A percentile compares a stretch with the other conserved stretches of the same genome.
Evolutionary conservation across 176 grass and related monocot genomes (phyloP).

Genomic region (Typha latifolia): DNA sequence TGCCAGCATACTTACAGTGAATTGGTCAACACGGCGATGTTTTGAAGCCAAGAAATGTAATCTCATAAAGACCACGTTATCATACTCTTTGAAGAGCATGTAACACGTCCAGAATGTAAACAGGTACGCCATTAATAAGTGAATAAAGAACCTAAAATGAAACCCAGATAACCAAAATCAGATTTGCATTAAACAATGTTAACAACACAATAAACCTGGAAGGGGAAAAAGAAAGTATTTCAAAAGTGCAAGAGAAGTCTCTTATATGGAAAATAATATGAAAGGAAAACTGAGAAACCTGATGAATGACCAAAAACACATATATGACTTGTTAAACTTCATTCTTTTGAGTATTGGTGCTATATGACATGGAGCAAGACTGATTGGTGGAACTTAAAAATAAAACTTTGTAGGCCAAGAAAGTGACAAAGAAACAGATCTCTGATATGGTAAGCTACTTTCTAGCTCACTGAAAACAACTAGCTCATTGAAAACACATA

Average conservation of each 20-base stretch:
- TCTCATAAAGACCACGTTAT: constrained; percentile 87
- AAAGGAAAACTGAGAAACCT: too few relatives aligned
- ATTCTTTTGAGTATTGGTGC: too few relatives aligned
- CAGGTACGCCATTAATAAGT: constrained; percentile 78
- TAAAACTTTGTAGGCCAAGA: too few relatives aligned
- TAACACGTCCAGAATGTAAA: constrained; percentile 86
- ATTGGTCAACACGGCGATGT: constrained; percentile 77
- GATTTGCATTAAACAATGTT: not conserved
- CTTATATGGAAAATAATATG: too few relatives aligned
- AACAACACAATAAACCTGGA: not conserved
- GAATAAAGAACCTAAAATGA: constrained; percentile 79
- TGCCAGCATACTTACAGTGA: constrained; percentile 54
- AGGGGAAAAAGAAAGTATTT: not conserved
- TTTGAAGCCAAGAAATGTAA: constrained; percentile 90
- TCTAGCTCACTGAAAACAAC: too few relatives aligned
- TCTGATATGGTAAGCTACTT: too few relatives aligned
- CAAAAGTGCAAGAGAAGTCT: not conserved
- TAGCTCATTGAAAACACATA: too few relatives aligned
- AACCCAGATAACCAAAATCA: constrained; percentile 7
- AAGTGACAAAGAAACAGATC: too few relatives aligned
- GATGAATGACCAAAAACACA: too few relatives aligned
- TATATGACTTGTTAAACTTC: too few relatives aligned
- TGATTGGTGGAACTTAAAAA: too few relatives aligned
- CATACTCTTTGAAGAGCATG: constrained; percentile 89
- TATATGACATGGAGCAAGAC: too few relatives aligned